Base-by-base conservation (phyloP, 169 alveolate species). In the Sarcocystis neurona region DNA sequence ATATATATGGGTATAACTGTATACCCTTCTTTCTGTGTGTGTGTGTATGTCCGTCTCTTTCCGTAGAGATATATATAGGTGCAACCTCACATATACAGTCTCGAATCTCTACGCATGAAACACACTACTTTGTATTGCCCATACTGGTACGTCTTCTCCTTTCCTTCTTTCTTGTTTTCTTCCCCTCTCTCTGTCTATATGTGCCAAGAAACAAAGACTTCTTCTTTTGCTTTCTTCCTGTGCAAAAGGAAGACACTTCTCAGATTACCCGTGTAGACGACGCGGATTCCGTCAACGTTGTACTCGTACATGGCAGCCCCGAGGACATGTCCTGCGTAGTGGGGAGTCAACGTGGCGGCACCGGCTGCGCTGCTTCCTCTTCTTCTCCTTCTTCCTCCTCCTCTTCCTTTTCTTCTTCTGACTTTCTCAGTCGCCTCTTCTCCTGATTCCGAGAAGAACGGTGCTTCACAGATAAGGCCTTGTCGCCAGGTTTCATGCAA, bases 231-330 rank as follows among this genome's bases (percentile, higher is more conserved):
- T 41, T 1, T 56, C 34, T 56, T 56, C 27, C 1, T 0, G n/a
- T n/a, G n/a, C n/a, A n/a, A n/a, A n/a, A n/a, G n/a, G n/a, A 95
- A 94, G 92, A 98, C 99, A 53, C 99, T 94, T 41, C 98, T 94
- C 92, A 97, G 98, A 92, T 99, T 99, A 5, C 99, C 99, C 20
- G 99, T 99, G 94, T 99, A 99, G 48, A 99, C 90, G 20, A 85
- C 27, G 0, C 77, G 32, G 32, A 37, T 37, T 0, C 66, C 79
- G 39, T 97, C 99, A 34, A 79, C 56, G 82, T 98, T 97, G 92
- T 98, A 99, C 70, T 98, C 98, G 79, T 98, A 98, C 99, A 99
- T 98, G 44, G 99, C 98, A 0, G 99, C 99, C 4, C 99, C 99
- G 39, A 99, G 93, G 47, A 99, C 99, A 94, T 99, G 99, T 0